Evolutionary conservation across 2,329 filamentous ascomycete species (phyloP).

Genomic region (Lomentospora prolificans): DNA sequence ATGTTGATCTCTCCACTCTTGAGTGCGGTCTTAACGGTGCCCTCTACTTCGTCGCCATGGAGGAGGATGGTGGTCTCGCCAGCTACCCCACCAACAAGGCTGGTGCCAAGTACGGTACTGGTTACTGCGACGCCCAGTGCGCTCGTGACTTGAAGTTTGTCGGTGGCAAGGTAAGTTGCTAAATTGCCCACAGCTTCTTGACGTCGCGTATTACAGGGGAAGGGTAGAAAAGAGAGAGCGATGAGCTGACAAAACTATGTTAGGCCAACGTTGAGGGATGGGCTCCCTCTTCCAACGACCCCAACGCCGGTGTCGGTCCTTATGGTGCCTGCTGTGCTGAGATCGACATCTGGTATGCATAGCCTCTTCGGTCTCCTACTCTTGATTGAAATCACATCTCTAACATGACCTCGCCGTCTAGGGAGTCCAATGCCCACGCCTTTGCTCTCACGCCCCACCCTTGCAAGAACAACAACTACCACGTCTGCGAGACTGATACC

Average conservation of each 20-base stretch:
- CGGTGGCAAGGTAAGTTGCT: conserved; percentile 31
- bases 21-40: conserved; percentile 58
- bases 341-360: conserved; percentile 48
- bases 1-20: conserved; percentile 54
- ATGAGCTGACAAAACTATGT: not conserved
- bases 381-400: not conserved
- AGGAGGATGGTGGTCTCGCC: conserved; percentile 37
- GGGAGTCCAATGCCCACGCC: conserved; percentile 48
- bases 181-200: not conserved
- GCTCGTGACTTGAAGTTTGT: conserved; percentile 39
- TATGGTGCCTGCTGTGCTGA: conserved; percentile 50
- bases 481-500: conserved; percentile 17
- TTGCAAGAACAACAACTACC: conserved; percentile 34
- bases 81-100: conserved; percentile 33
- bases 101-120: conserved; percentile 44
- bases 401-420: conserved; percentile 19
- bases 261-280: conserved; percentile 37
- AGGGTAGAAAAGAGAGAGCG: not conserved
- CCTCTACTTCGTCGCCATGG: conserved; percentile 51
- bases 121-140: conserved; percentile 41
- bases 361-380: too few species aligned
- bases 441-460: conserved; percentile 47
- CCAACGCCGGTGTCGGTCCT: conserved; percentile 41
- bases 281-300: conserved; percentile 39
- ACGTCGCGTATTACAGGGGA: not conserved